Evolutionary conservation across 805 yeast genomes (phyloP).

Genomic region (Metschnikowia amazonensis): DNA sequence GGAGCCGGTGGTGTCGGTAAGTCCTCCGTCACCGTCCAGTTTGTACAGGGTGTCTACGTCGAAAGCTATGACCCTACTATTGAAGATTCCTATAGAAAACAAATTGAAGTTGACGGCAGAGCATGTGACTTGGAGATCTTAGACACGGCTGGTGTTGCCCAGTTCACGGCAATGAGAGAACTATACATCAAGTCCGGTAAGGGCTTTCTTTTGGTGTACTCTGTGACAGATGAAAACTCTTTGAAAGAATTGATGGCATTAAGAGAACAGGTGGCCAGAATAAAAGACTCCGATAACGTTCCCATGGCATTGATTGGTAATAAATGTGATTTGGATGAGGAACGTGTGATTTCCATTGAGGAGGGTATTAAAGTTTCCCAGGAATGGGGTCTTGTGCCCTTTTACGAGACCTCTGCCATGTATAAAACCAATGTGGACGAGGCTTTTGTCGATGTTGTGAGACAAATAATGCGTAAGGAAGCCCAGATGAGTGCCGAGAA

Average conservation of each 20-base stretch:
- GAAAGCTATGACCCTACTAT: constrained; percentile 96
- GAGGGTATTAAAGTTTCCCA: constrained; percentile 82
- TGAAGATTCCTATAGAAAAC: constrained; percentile 91
- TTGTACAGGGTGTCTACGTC: constrained; percentile 83
- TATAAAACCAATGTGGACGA: constrained; percentile 85
- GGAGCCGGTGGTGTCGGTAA: constrained; percentile 99
- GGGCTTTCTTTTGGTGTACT: constrained; percentile 58
- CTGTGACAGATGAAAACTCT: constrained; percentile 60
- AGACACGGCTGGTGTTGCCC: constrained; percentile 70
- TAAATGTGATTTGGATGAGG: constrained; percentile 78
- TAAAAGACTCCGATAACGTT: constrained; percentile 70
- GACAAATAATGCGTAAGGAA: constrained; percentile 83
- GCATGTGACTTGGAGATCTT: constrained; percentile 74
- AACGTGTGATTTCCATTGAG: constrained; percentile 71
- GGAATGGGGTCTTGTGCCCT: constrained; percentile 86
- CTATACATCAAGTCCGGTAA: constrained; percentile 82
- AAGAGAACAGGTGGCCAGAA: constrained; percentile 78
- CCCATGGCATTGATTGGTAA: constrained; percentile 92
- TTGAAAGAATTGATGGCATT: constrained; percentile 73
- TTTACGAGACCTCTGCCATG: constrained; percentile 93
- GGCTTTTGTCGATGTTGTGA: constrained; percentile 81
- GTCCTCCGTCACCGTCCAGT: constrained; percentile 88
- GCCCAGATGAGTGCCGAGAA: constrained; percentile 42
- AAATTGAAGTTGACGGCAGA: constrained; percentile 82
- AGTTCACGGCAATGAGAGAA: constrained; percentile 94